Percentiles rank a stretch among this genome's conserved stretches.
These are phyloP conservation scores for Pichia occidentalis DNA, from an alignment of 805 yeast species.

Conservation along the genomic window DNA sequence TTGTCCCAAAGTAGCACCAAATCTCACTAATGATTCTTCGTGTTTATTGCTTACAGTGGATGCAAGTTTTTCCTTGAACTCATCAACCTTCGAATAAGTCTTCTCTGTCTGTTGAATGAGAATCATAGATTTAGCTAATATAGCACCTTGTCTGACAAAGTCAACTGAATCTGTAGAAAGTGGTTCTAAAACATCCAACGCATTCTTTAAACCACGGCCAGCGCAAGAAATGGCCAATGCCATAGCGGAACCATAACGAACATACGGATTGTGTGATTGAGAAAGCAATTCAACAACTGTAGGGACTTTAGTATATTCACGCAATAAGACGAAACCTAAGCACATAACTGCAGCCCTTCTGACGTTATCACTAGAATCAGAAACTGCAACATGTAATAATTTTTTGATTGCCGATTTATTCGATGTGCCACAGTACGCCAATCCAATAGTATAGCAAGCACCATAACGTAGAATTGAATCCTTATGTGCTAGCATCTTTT, in stretches of 20 bases:
- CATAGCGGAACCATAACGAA: constrained; percentile 95
- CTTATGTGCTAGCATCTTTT: constrained; percentile 62
- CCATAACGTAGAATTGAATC: constrained; percentile 88
- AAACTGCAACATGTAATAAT: constrained; percentile 86
- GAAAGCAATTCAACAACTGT: constrained; percentile 88
- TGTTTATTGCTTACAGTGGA: constrained; percentile 78
- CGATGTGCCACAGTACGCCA: constrained; percentile 97
- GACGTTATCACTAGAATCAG: constrained; percentile 93
- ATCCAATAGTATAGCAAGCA: constrained; percentile 88
- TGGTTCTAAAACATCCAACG: constrained; percentile 88
- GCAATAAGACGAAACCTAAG: constrained; percentile 82
- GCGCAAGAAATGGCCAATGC: constrained; percentile 97
- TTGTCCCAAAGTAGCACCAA: constrained; percentile 95
- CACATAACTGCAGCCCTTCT: constrained; percentile 93
- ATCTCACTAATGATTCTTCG: constrained; percentile 94
- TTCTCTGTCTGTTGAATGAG: constrained; percentile 83
- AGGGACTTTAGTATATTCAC: constrained; percentile 91
- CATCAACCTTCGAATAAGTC: constrained; percentile 70
- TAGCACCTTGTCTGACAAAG: constrained; percentile 96
- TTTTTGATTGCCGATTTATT: constrained; percentile 80
- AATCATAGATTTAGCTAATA: constrained; percentile 87
- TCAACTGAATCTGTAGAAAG: constrained; percentile 91
- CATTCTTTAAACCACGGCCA: constrained; percentile 82
- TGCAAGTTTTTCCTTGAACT: constrained; percentile 66
- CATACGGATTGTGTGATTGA: constrained; percentile 96